Evolutionary conservation across 352 stramenopile species (phyloP).

Genomic region (Halophytophthora polymorphica): DNA sequence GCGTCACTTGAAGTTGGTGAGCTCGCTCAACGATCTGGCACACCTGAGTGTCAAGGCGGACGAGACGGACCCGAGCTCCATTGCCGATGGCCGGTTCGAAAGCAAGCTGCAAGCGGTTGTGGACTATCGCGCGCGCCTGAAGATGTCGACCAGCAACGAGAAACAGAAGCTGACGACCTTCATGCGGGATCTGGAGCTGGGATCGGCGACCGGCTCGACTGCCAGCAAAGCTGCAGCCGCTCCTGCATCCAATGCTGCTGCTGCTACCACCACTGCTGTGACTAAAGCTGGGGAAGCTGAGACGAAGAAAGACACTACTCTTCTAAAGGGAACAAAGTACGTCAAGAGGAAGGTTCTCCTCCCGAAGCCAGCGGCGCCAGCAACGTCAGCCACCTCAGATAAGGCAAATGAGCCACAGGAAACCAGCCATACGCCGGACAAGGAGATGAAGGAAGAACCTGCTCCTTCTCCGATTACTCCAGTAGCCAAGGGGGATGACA

Average conservation of each 20-base stretch:
- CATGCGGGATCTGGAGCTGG: slow-evolving; percentile 33
- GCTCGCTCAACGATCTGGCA: slow-evolving; percentile 70
- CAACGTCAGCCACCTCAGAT: background rate
- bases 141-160: slow-evolving; percentile 69
- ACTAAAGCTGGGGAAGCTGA: background rate
- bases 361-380: slow-evolving; percentile 8
- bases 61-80: slow-evolving; percentile 13
- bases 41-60: slow-evolving; percentile 47
- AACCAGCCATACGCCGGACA: slow-evolving; percentile 6
- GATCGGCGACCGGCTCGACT: background rate
- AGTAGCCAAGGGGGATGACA: background rate
- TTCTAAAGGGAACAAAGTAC: slow-evolving; percentile 38
- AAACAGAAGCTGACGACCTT: slow-evolving; percentile 59
- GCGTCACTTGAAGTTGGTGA: slow-evolving; percentile 68
- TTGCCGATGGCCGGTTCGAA: slow-evolving; percentile 43
- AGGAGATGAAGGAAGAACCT: slow-evolving; percentile 22
- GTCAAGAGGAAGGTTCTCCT: slow-evolving; percentile 50
- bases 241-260: background rate
- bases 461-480: background rate
- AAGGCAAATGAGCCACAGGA: slow-evolving; percentile 1
- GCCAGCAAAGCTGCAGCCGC: slow-evolving; percentile 1
- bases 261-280: slow-evolving; percentile 2
- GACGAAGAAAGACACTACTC: slow-evolving; percentile 2
- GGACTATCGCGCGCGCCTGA: slow-evolving; percentile 64
- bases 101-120: slow-evolving; percentile 63